Percentiles rank a stretch among this genome's conserved stretches.
phyloP scores from a whole-genome alignment of 257 asterid species.

The Lavandula angustifolia region DNA sequence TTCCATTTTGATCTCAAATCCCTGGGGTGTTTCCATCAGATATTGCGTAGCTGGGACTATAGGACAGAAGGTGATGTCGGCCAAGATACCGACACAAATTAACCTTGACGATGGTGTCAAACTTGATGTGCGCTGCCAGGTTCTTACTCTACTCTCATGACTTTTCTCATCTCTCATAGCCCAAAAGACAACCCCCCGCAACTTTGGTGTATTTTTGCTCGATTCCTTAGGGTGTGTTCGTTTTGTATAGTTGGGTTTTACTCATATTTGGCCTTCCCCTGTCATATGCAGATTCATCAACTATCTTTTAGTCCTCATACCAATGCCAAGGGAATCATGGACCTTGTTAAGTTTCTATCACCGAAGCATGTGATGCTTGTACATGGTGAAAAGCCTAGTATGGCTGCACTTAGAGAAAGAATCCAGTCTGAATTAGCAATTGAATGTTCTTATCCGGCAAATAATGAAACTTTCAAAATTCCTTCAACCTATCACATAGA shows the following conservation, averaged over 20 bases:
- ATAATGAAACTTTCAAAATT: slow-evolving; percentile 57
- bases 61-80: slow-evolving; percentile 77
- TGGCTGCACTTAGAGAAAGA: slow-evolving; percentile 60
- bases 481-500: slow-evolving; percentile 54
- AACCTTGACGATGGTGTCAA: slow-evolving; percentile 57
- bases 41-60: slow-evolving; percentile 84
- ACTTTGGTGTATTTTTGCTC: background rate
- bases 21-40: slow-evolving; percentile 40
- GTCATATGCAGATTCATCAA: slow-evolving; percentile 48
- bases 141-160: slow-evolving; percentile 31
- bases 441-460: slow-evolving; percentile 68
- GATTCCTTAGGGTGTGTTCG: background rate
- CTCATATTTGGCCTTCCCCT: slow-evolving; percentile 15
- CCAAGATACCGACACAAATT: slow-evolving; percentile 63
- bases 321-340: slow-evolving; percentile 94
- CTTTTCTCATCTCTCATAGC: background rate
- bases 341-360: slow-evolving; percentile 74
- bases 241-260: background rate
- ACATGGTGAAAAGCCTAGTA: slow-evolving; percentile 82
- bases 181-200: background rate
- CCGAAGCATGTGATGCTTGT: slow-evolving; percentile 88
- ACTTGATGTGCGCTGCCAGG: slow-evolving; percentile 93
- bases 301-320: slow-evolving; percentile 87
- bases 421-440: slow-evolving; percentile 60
- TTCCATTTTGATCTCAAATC: background rate